Conservation (phyloP, 257 asterid species). For the Hygrophila difformis region DNA sequence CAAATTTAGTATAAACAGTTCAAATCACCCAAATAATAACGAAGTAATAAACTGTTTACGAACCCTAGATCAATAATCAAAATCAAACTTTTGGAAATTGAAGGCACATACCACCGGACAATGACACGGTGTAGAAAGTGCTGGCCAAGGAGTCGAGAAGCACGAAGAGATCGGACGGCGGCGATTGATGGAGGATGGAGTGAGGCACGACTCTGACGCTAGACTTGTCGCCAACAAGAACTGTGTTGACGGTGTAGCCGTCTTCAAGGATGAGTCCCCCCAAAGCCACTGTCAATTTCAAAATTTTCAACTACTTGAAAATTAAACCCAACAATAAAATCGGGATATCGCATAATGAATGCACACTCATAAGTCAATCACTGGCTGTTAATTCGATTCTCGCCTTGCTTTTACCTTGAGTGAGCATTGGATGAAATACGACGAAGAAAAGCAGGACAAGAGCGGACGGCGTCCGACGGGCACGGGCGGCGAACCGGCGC, state of each 20-base stretch:
- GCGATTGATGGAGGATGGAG: slow-evolving; percentile 44
- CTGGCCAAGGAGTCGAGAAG: slow-evolving; percentile 60
- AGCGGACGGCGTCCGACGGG: too few species aligned
- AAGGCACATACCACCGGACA: slow-evolving; percentile 16
- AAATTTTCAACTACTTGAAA: too few species aligned
- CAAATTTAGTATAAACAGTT: too few species aligned
- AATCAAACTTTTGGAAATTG: not conserved
- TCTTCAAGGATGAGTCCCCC: slow-evolving; percentile 44
- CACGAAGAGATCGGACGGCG: slow-evolving; percentile 45
- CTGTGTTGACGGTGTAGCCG: slow-evolving; percentile 74
- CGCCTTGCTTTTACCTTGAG: slow-evolving; percentile 25
- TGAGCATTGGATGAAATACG: slow-evolving; percentile 13
- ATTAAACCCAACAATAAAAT: slow-evolving; percentile 7
- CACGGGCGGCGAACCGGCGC: too few species aligned
- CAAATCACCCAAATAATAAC: not conserved
- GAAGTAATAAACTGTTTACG: too few species aligned
- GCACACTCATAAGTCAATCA: too few species aligned
- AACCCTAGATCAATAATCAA: too few species aligned
- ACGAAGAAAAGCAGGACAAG: slow-evolving; percentile 20
- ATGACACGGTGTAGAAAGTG: slow-evolving; percentile 31
- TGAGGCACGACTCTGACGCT: slow-evolving; percentile 39
- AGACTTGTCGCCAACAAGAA: slow-evolving; percentile 69
- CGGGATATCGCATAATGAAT: not conserved
- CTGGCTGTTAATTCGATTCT: not conserved
- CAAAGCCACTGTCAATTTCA: slow-evolving; percentile 35